Base-by-base conservation (phyloP, 2,329 filamentous ascomycete species). In the Onygenales sp. region DNA sequence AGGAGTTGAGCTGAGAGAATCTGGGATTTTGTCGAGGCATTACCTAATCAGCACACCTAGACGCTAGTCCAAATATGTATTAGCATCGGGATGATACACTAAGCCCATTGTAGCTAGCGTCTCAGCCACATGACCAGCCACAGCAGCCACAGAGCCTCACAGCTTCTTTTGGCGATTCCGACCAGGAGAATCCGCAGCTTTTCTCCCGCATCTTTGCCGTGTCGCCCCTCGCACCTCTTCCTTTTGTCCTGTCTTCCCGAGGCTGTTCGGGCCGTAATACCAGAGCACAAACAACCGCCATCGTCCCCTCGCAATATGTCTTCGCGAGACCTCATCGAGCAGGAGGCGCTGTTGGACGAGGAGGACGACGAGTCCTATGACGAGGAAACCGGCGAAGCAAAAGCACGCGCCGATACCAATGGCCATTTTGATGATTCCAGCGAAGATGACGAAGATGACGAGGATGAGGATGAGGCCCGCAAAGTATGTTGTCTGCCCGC, bases 401-500 rank as follows among this genome's bases (percentile, higher is more conserved):
- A 65, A 69, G 75, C 63, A 67, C 56, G 59, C 67, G 62, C 67
- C 72, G 56, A 63, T n/a, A 63, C 65, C 36, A 70, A 73, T 46
- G 72, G 69, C 47, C 67, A 76, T 48, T 71, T 88, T 52, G 85
- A 92, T 63, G 90, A 95, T 70, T 95, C 88, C 0, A 94, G 88
- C 62, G 90, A 95, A 62, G 90, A 95, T 65, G 90, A 95, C 36
- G 88, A 94, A 53, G 89, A 94, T 52, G 89, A 95, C 55, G 90
- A 95, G 54, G 90, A 95, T 60, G 87, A 90, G 65, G 90, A 93
- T 67, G 89, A 88, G 63, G 85, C 83, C 58, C 81, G 83, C 61
- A 85, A 83, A 69, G 87, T 93, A 73, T 56, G 33, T 36, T 32
- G 2, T 36, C 10, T 17, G 9, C 34, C 17, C 6, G 10, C 17